A percentile compares a stretch with the other conserved stretches of the same genome.
Evolutionary conservation across 768 basidiomycete species (phyloP).

Genomic region (Lentinus brumalis): DNA sequence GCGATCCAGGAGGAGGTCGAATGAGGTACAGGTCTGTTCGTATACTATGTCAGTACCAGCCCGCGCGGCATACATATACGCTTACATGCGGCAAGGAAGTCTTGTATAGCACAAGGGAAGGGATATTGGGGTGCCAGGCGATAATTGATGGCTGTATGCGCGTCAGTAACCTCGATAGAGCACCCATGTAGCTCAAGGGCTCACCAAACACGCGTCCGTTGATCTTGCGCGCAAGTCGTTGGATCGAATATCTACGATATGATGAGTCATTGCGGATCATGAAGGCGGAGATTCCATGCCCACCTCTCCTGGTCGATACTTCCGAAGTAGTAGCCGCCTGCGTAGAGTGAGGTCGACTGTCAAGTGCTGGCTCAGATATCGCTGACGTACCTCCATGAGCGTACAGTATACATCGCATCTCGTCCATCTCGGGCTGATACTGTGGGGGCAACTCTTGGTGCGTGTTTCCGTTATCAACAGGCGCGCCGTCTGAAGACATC

Average conservation of each 20-base stretch:
- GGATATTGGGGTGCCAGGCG: constrained; percentile 96
- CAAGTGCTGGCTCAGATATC: neutral
- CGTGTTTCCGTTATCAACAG: constrained; percentile 1
- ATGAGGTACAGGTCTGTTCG: constrained; percentile 84
- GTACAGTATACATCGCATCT: constrained; percentile 83
- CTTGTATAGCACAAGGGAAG: constrained; percentile 91
- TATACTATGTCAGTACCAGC: neutral
- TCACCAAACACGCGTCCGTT: constrained; percentile 84
- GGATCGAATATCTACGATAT: constrained; percentile 61
- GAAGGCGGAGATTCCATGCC: neutral
- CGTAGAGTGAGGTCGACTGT: neutral
- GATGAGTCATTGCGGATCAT: neutral
- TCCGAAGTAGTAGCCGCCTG: constrained; percentile 85
- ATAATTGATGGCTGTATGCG: constrained; percentile 67
- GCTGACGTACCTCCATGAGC: constrained; percentile 64
- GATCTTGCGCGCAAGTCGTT: constrained; percentile 89
- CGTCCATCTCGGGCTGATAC: constrained; percentile 75
- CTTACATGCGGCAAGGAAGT: constrained; percentile 84
- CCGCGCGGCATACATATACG: neutral
- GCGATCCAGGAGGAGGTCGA: constrained; percentile 76
- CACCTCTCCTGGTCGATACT: constrained; percentile 78
- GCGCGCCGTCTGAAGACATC: constrained; percentile 1
- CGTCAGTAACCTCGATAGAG: neutral
- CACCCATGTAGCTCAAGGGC: constrained; percentile 18
- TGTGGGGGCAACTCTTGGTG: constrained; percentile 23